These are phyloP conservation scores for Zygosaccharomyces kombuchaensis DNA, from an alignment of 805 yeast species.

Conservation along the genomic window DNA sequence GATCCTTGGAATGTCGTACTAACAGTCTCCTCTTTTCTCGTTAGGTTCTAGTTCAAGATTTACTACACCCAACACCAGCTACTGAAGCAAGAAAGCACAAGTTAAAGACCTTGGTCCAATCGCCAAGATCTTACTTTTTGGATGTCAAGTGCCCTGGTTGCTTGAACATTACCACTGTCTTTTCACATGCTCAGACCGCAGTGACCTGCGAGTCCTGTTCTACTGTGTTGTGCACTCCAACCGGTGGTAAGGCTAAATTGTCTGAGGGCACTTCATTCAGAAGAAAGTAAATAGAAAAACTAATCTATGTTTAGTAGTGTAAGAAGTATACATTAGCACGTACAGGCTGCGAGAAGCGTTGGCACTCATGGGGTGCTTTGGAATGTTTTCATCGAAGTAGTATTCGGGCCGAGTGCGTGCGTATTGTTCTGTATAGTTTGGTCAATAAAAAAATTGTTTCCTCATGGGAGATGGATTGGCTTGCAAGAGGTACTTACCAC, in stretches of 20 bases:
- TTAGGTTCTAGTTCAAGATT: constrained; percentile 97
- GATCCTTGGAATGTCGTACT: constrained; percentile 17
- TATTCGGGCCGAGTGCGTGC: too few species aligned
- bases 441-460: too few species aligned
- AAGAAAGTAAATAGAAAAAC: constrained; percentile 67
- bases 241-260: constrained; percentile 99
- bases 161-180: constrained; percentile 97
- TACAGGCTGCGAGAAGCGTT: background rate
- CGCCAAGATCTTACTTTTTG: constrained; percentile 99
- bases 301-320: constrained; percentile 7
- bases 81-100: constrained; percentile 96
- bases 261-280: constrained; percentile 99
- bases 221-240: constrained; percentile 96
- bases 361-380: background rate
- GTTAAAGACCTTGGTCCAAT: constrained; percentile 93
- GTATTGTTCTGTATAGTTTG: too few species aligned
- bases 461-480: too few species aligned
- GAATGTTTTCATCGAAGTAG: too few species aligned
- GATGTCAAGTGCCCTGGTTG: constrained; percentile 99
- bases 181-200: constrained; percentile 99
- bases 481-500: too few species aligned
- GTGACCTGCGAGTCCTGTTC: constrained; percentile 99
- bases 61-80: constrained; percentile 96
- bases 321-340: constrained; percentile 7
- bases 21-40: constrained; percentile 15